Evolutionary conservation across 331 rosid genomes (phyloP).

Genomic region (Malus hybrid): DNA sequence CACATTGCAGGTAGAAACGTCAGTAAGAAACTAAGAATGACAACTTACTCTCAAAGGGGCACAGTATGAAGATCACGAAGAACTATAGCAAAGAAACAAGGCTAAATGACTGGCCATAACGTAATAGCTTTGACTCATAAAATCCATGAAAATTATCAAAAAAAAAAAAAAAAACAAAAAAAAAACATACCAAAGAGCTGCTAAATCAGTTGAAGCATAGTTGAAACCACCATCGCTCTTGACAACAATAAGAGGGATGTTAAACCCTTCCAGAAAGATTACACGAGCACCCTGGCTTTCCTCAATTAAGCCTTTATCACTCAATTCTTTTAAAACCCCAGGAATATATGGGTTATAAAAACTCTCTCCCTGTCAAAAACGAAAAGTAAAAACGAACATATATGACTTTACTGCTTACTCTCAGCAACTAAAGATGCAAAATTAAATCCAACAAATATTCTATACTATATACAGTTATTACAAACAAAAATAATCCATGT

Average conservation of each 20-base stretch:
- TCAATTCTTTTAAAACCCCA: conserved; percentile 54
- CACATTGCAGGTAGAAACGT: conserved; percentile 19
- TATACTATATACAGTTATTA: background rate
- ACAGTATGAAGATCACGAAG: too few species aligned
- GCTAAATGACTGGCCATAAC: background rate
- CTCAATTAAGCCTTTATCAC: conserved; percentile 53
- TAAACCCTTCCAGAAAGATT: conserved; percentile 56
- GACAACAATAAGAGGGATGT: conserved; percentile 83
- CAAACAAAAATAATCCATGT: too few species aligned
- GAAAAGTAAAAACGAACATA: background rate
- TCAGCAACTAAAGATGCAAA: background rate
- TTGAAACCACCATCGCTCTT: conserved; percentile 97
- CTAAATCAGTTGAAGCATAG: conserved; percentile 85
- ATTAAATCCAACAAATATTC: background rate
- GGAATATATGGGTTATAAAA: conserved; percentile 82
- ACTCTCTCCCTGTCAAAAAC: conserved; percentile 85
- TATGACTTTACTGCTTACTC: background rate
- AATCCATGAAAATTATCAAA: background rate
- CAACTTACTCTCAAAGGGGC: background rate
- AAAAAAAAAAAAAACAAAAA: background rate
- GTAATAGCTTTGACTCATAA: background rate
- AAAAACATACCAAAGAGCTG: conserved; percentile 69
- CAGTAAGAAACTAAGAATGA: background rate
- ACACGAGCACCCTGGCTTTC: conserved; percentile 91
- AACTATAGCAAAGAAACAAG: too few species aligned